These are phyloP conservation scores for Breviolum minutum DNA, from an alignment of 73 alveolate genomes.

Conservation along the genomic window DNA sequence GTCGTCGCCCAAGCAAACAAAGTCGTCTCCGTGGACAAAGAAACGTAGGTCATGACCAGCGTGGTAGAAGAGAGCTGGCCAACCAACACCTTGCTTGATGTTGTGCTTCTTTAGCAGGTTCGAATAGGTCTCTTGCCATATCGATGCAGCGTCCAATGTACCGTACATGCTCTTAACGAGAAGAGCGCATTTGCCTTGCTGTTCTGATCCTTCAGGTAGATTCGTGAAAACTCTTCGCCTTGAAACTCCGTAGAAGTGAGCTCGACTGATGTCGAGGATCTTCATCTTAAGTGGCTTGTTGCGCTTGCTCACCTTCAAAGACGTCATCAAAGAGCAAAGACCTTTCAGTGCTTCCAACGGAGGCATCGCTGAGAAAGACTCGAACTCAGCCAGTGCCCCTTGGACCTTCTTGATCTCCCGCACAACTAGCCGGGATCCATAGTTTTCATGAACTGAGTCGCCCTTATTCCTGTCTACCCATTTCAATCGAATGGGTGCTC, in stretches of 20 bases:
- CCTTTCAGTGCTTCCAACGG: slow-evolving; percentile 56
- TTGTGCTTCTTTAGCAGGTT: not conserved
- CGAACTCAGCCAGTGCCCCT: not conserved
- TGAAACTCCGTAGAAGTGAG: slow-evolving; percentile 32
- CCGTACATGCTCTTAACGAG: slow-evolving; percentile 15
- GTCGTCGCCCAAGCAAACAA: not conserved
- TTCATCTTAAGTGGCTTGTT: not conserved
- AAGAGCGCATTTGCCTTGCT: not conserved
- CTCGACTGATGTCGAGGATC: slow-evolving; percentile 26
- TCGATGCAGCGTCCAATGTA: not conserved
- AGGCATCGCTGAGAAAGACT: slow-evolving; percentile 11
- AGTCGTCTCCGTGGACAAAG: slow-evolving; percentile 54
- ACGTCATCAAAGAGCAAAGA: not conserved
- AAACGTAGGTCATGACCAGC: not conserved
- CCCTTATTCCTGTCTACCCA: slow-evolving; percentile 64
- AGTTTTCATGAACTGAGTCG: not conserved
- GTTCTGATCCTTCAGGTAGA: not conserved
- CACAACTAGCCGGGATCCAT: not conserved
- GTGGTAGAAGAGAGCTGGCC: slow-evolving; percentile 27
- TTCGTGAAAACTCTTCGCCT: not conserved
- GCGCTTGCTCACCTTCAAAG: not conserved
- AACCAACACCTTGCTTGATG: not conserved
- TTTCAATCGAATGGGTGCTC: not conserved
- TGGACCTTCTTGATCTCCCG: not conserved
- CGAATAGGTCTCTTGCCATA: slow-evolving; percentile 13